Evolutionary conservation across 352 stramenopile species (phyloP), one percentile per base, ranked within the genome.

Genomic region (Phytopythium sindhum): DNA sequence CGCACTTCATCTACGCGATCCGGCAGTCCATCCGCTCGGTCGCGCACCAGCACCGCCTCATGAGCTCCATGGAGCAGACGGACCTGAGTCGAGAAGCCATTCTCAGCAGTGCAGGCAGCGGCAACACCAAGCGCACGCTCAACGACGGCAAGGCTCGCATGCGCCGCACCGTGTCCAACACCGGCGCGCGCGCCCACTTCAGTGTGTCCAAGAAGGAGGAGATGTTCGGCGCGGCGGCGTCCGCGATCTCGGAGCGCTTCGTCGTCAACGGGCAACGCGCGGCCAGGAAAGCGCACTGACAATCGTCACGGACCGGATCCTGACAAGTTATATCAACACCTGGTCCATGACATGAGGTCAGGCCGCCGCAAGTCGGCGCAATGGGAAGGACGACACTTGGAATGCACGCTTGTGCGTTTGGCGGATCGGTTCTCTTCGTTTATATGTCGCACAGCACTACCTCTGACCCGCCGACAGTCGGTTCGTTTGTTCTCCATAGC

Each of bases 151-250:
- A 74, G 31, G 64, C 68, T 61, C 72, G 68, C 1, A 74, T 84
- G 55, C 73, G 83, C 10, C 81, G 82, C n/a, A 75, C 78, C 10
- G 69, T 74, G 24, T 91, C 82, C 31, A 91, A 88, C 37, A 77
- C 80, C 42, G 81, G 79, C 28, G 66, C 74, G 29, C 81, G 86
- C 19, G 74, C 81, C 8, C 82, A 91, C 52, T 77, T 86, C 11
- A 88, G 79, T 57, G 84, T 95, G 12, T 91, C 80, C 31, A 93
- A 91, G 72, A 93, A 93, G 63, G 86, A 95, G 29, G 82, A 91
- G 48, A 89, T 89, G 68, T 93, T 95, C 58, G 86, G 86, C 24
- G 86, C 86, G 2, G 86, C 86, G 10, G 86, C 84, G 0, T 91
- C 86, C 0, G 84, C 80, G 47, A 88, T 95, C 63, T 95, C 86